Evolutionary conservation across 192 early-diverging fungal genomes (phyloP), one percentile per base, ranked within the genome.

Genomic region (Coemansia sp.): DNA sequence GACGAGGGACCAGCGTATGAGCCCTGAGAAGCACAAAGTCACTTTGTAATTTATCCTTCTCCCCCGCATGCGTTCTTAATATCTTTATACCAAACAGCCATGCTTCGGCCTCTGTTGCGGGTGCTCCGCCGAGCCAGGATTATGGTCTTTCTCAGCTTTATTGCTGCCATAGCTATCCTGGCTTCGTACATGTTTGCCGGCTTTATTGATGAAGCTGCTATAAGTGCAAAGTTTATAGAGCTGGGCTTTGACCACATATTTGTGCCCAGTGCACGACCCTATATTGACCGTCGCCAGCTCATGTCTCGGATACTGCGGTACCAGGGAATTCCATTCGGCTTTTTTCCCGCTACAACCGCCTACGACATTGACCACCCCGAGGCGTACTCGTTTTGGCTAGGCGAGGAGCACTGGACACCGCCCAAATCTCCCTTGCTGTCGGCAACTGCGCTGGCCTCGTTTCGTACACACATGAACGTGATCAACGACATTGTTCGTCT

Each of bases 141-240:
- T 37, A 17, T 70, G 25, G 55, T 66, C 11, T 76, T 76, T 43
- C 56, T 76, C 27, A 35, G 32, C 15, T 24, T 37, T 3, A 25
- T 70, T 2, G 15, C 50, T 5, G 19, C 38, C 11, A 12, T 62
- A 1, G 37, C 27, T 0, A 17, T 66, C 21, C 37, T 69, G 38
- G 63, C 59, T n/a, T 64, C 62, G 5, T 66, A 56, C 56, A 76
- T 75, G 73, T 76, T 70, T 63, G 54, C 63, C 19, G 70, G 73
- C 64, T 76, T 70, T 67, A 70, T 65, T 39, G 64, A 66, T 32
- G 43, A 53, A 32, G 27, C 49, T 15, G 47, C 64, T 2, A 25
- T 25, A 21, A 58, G 58, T 48, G 56, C 25, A 23, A 63, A 67
- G 29, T 76, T 70, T 19, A 17, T 67, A 23, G 56, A 50, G 5